Percentiles rank a stretch among this genome's conserved stretches.
These are phyloP conservation scores for Botrytis hyacinthi DNA, from an alignment of 2,329 filamentous ascomycete genomes.

Conservation along the genomic window DNA sequence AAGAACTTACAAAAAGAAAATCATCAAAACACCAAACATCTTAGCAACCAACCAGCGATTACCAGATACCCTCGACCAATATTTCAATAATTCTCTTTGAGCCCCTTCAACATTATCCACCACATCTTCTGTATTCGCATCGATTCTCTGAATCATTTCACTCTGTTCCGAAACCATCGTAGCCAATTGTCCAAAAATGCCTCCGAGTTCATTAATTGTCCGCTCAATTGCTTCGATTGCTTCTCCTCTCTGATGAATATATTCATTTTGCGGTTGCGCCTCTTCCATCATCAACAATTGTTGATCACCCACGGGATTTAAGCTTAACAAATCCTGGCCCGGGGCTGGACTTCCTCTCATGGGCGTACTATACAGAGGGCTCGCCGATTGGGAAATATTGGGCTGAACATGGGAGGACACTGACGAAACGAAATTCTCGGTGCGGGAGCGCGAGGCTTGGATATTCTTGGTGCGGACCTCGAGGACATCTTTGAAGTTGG, in stretches of 20 bases:
- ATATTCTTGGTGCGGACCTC: slow-evolving; percentile 98
- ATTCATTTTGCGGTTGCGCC: slow-evolving; percentile 78
- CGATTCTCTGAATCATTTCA: slow-evolving; percentile 96
- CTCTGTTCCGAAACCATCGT: slow-evolving; percentile 97
- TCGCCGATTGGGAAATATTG: slow-evolving; percentile 71
- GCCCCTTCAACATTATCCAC: slow-evolving; percentile 98
- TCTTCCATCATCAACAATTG: slow-evolving; percentile 93
- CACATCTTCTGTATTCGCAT: slow-evolving; percentile 95
- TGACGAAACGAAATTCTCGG: slow-evolving; percentile 93
- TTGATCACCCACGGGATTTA: slow-evolving; percentile 83
- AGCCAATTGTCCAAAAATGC: slow-evolving; percentile 91
- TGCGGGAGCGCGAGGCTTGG: slow-evolving; percentile 85
- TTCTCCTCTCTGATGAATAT: slow-evolving; percentile 90
- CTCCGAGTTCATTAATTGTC: slow-evolving; percentile 87
- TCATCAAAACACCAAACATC: slow-evolving; percentile 90
- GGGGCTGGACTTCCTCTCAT: slow-evolving; percentile 64
- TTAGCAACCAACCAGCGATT: slow-evolving; percentile 94
- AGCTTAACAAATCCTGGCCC: slow-evolving; percentile 69
- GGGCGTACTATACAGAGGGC: slow-evolving; percentile 82
- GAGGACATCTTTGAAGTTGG: slow-evolving; percentile 95
- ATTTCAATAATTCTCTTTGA: slow-evolving; percentile 91
- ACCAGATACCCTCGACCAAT: slow-evolving; percentile 90
- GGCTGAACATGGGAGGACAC: slow-evolving; percentile 74
- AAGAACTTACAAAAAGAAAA: slow-evolving; percentile 70
- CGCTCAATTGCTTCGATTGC: slow-evolving; percentile 96